Evolutionary conservation across 2,329 filamentous ascomycete species (phyloP).

Genomic region (Phialophora chinensis): DNA sequence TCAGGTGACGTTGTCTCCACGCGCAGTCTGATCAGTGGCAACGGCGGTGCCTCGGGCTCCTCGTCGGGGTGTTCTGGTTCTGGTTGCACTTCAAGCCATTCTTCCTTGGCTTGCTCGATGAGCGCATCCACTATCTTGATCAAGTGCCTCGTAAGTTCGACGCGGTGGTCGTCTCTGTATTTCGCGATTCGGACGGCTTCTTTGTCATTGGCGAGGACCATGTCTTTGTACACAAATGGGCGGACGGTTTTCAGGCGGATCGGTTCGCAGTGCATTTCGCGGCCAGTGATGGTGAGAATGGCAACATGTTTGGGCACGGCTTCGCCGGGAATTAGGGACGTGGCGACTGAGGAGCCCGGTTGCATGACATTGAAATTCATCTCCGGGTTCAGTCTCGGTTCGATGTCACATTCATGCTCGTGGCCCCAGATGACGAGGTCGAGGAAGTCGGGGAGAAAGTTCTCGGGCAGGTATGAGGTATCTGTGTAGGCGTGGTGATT

Average conservation of each 20-base stretch:
- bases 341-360: constrained; percentile 93
- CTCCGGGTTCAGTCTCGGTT: constrained; percentile 81
- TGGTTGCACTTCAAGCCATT: constrained; percentile 81
- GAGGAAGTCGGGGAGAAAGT: constrained; percentile 87
- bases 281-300: constrained; percentile 81
- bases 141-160: constrained; percentile 77
- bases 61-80: constrained; percentile 64
- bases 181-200: constrained; percentile 78
- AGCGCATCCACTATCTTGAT: constrained; percentile 81
- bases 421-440: constrained; percentile 96
- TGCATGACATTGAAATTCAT: constrained; percentile 96
- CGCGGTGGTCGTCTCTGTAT: constrained; percentile 81
- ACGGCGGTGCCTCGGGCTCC: constrained; percentile 60
- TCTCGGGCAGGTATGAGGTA: constrained; percentile 93
- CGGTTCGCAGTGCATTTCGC: constrained; percentile 78
- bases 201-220: constrained; percentile 76
- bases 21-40: constrained; percentile 85
- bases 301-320: constrained; percentile 90
- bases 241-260: constrained; percentile 86
- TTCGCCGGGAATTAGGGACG: constrained; percentile 87
- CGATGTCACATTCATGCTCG: constrained; percentile 93
- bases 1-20: constrained; percentile 89
- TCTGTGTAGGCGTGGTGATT: constrained; percentile 92
- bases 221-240: constrained; percentile 86
- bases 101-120: constrained; percentile 79